phyloP scores from a whole-genome alignment of 2,329 filamentous ascomycete species.

The Fusarium proliferatum region DNA sequence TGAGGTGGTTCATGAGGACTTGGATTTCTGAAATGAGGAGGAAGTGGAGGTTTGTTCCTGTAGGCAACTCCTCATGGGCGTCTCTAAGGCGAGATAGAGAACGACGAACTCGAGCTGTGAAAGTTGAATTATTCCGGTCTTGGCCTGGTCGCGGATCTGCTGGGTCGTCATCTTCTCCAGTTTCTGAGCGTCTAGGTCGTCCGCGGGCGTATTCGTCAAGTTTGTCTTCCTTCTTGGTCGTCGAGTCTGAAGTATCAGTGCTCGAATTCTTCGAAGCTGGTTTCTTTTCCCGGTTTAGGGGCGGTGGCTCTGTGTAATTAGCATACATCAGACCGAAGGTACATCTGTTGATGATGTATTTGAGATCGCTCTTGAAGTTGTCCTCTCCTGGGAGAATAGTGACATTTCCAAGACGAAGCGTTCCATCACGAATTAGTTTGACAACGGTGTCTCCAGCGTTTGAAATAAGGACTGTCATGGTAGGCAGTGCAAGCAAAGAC shows the following conservation, averaged over 20 bases:
- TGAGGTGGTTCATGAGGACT: slow-evolving; percentile 69
- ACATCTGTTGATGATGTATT: slow-evolving; percentile 55
- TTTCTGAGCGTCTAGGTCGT: slow-evolving; percentile 5
- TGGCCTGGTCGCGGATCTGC: slow-evolving; percentile 34
- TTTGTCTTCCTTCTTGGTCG: slow-evolving; percentile 16
- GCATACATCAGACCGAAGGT: slow-evolving; percentile 58
- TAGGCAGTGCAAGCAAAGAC: slow-evolving; percentile 86
- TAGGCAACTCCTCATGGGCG: slow-evolving; percentile 53
- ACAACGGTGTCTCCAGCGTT: slow-evolving; percentile 89
- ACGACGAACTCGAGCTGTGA: slow-evolving; percentile 51
- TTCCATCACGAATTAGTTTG: slow-evolving; percentile 65
- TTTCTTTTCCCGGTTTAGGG: background rate
- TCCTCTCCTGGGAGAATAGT: slow-evolving; percentile 70
- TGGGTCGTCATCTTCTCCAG: background rate
- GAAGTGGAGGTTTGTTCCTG: slow-evolving; percentile 65
- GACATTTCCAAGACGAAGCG: slow-evolving; percentile 66
- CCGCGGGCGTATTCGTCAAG: slow-evolving; percentile 11
- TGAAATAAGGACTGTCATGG: slow-evolving; percentile 86
- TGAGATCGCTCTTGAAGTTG: slow-evolving; percentile 59
- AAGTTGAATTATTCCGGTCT: slow-evolving; percentile 31
- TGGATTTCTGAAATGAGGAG: slow-evolving; percentile 80
- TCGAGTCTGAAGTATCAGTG: background rate
- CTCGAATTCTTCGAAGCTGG: background rate
- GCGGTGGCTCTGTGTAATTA: slow-evolving; percentile 14
- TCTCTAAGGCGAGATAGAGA: slow-evolving; percentile 51